These are phyloP conservation scores for Xylaria bambusicola DNA, from an alignment of 495 filamentous ascomycete genomes.

Conservation along the genomic window DNA sequence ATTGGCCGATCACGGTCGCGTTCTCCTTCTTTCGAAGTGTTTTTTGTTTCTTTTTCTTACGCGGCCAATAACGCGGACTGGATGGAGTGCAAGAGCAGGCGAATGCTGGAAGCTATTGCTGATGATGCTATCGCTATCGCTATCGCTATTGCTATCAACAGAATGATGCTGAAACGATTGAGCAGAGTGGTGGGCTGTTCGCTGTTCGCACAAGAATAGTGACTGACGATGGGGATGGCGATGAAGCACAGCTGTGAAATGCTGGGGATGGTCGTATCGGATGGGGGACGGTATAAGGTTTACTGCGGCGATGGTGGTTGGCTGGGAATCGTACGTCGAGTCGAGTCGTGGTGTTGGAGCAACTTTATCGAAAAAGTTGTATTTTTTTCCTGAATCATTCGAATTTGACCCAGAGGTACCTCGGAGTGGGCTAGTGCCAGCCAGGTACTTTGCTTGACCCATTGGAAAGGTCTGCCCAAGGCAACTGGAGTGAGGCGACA, in stretches of 20 bases:
- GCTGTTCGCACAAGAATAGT: no score
- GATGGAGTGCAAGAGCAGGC: not conserved
- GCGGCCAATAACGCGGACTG: not conserved
- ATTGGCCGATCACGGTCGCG: conserved; percentile 5
- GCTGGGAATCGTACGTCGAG: not conserved
- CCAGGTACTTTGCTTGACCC: no score
- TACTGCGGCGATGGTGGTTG: conserved; percentile 2
- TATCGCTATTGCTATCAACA: no score
- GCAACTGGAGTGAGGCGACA: no score
- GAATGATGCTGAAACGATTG: no score
- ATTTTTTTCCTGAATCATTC: conserved; percentile 12
- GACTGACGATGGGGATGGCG: not conserved
- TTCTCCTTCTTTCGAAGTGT: no score
- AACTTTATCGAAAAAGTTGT: conserved; percentile 7
- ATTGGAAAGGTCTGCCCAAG: no score
- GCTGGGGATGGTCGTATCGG: not conserved
- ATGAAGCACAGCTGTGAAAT: no score
- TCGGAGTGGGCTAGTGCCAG: not conserved
- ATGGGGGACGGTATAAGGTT: not conserved
- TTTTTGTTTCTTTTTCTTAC: not conserved
- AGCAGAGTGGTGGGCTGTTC: no score
- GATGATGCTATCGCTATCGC: no score
- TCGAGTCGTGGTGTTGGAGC: not conserved
- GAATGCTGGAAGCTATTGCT: no score
- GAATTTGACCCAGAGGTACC: conserved; percentile 6